These are phyloP conservation scores for Xylariaceae sp. DNA, from an alignment of 2,329 filamentous ascomycete genomes.

Conservation along the genomic window DNA sequence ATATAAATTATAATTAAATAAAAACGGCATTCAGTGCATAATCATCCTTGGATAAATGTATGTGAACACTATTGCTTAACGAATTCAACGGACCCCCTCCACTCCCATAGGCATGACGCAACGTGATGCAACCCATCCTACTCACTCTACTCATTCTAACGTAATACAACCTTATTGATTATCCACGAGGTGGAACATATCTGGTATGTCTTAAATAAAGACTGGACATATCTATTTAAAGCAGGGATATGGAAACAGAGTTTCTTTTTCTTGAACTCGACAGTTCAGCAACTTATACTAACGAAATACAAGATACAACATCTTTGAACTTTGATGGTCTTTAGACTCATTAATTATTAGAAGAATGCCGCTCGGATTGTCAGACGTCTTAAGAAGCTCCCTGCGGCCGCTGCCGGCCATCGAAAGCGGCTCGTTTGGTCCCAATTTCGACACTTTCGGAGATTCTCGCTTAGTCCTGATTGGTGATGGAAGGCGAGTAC, in stretches of 20 bases:
- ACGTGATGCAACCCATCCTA: background rate
- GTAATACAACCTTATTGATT: background rate
- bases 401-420: slow-evolving; percentile 28
- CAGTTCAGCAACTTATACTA: background rate
- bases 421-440: slow-evolving; percentile 37
- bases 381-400: slow-evolving; percentile 18
- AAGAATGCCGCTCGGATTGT: slow-evolving; percentile 14
- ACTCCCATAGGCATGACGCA: background rate
- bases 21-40: background rate
- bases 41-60: too few species aligned
- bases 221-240: background rate
- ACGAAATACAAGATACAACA: background rate
- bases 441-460: slow-evolving; percentile 45
- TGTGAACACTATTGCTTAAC: too few species aligned
- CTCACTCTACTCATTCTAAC: background rate
- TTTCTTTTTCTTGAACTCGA: background rate
- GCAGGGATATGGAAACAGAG: background rate
- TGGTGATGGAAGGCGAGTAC: slow-evolving; percentile 44
- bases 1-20: too few species aligned
- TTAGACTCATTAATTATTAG: slow-evolving; percentile 7
- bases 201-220: background rate
- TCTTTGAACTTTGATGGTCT: slow-evolving; percentile 3
- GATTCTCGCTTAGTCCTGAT: slow-evolving; percentile 46
- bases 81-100: background rate
- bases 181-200: background rate